Percentiles rank a stretch among this genome's conserved stretches.
Evolutionary conservation across 1,284 basidiomycete species (phyloP).

Genomic region (Rhodotorula sp.): DNA sequence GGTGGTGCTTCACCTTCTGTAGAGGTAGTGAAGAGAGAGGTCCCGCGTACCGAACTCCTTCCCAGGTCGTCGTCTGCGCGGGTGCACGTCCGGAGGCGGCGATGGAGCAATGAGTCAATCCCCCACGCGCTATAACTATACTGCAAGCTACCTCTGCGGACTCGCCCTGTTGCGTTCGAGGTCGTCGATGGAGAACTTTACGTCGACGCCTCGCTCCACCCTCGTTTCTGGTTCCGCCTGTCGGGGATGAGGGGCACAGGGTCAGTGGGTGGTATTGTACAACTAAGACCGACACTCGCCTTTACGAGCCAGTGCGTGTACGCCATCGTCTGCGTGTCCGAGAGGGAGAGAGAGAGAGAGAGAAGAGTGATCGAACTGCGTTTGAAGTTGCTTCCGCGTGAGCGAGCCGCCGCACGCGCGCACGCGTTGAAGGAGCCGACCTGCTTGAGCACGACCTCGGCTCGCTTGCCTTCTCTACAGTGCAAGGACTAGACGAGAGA

Average conservation of each 20-base stretch:
- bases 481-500: not conserved
- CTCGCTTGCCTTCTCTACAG: too few species aligned
- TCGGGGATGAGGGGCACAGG: not conserved
- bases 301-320: conserved; percentile 30
- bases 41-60: conserved; percentile 44
- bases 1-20: too few species aligned
- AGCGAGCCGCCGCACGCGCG: too few species aligned
- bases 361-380: not conserved
- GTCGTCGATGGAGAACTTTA: conserved; percentile 36
- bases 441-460: not conserved
- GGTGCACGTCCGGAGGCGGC: not conserved
- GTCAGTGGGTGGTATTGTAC: not conserved
- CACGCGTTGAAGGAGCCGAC: not conserved
- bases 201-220: conserved; percentile 32
- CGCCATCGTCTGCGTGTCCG: not conserved
- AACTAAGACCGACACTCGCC: not conserved
- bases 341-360: too few species aligned
- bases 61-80: conserved; percentile 26
- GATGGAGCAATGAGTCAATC: too few species aligned
- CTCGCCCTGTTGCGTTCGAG: conserved; percentile 19
- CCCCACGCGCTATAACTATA: not conserved
- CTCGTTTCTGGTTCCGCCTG: conserved; percentile 31
- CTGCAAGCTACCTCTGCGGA: not conserved
- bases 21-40: conserved; percentile 14
- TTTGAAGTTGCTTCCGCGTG: not conserved